Evolutionary conservation across 495 filamentous ascomycete genomes (phyloP).

Genomic region (Collariella sp.): DNA sequence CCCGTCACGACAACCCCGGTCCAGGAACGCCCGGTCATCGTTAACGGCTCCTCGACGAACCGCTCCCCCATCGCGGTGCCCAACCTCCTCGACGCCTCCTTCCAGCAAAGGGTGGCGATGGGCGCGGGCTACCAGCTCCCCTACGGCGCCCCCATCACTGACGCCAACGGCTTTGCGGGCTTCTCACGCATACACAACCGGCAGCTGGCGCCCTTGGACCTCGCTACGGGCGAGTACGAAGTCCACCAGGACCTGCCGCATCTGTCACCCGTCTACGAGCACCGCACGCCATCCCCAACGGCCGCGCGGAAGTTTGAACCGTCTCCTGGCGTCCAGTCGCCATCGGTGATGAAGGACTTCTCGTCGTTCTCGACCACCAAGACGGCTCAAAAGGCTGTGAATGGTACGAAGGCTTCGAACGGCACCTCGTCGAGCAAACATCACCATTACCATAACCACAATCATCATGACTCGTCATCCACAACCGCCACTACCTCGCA

Average conservation of each 20-base stretch:
- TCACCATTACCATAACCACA: neutral
- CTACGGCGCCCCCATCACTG: slow-evolving; percentile 12
- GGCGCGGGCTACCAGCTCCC: slow-evolving; percentile 16
- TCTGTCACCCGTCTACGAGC: slow-evolving; percentile 49
- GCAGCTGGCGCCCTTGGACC: slow-evolving; percentile 39
- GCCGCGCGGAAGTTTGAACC: slow-evolving; percentile 32
- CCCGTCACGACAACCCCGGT: slow-evolving; percentile 21
- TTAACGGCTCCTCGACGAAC: slow-evolving; percentile 38
- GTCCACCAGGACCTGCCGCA: slow-evolving; percentile 34
- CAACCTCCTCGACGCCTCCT: slow-evolving; percentile 18
- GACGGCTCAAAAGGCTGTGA: slow-evolving; percentile 14
- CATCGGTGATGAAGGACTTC: slow-evolving; percentile 6
- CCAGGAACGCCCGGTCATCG: slow-evolving; percentile 40
- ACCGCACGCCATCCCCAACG: slow-evolving; percentile 43
- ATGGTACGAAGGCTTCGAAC: slow-evolving; percentile 10
- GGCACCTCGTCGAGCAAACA: slow-evolving; percentile 19
- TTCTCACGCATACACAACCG: slow-evolving; percentile 27
- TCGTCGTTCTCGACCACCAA: slow-evolving; percentile 11
- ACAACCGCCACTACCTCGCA: no score
- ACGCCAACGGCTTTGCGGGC: slow-evolving; percentile 16
- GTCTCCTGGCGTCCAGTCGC: slow-evolving; percentile 8
- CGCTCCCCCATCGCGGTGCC: slow-evolving; percentile 18
- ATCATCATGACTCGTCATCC: neutral
- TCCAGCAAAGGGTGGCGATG: slow-evolving; percentile 26
- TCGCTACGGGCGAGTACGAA: slow-evolving; percentile 32